These are phyloP conservation scores for Zygnema circumcarinatum DNA, from an alignment of 139 green algal species.

Conservation along the genomic window DNA sequence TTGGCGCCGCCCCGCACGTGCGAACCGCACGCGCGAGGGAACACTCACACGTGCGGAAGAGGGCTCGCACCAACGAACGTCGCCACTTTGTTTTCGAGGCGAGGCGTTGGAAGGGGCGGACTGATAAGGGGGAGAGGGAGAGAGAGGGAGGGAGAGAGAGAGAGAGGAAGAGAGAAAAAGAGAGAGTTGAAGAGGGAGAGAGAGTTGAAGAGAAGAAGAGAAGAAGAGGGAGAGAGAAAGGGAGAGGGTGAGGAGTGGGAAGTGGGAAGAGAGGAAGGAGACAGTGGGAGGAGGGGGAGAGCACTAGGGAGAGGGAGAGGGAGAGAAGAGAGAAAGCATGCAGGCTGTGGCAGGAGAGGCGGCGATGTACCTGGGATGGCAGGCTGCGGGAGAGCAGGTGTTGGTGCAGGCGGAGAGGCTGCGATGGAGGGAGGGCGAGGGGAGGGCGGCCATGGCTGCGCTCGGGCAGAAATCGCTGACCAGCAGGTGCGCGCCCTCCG, in stretches of 20 bases:
- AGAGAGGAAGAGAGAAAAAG: slow-evolving; percentile 25
- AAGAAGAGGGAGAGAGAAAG: slow-evolving; percentile 40
- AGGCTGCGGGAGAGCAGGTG: background rate
- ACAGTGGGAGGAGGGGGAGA: background rate
- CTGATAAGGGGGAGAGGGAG: slow-evolving; percentile 16
- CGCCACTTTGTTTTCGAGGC: no score
- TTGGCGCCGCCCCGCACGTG: no score
- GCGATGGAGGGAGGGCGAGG: no score
- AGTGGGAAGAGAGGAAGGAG: background rate
- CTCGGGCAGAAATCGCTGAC: background rate
- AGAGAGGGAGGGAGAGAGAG: slow-evolving; percentile 16
- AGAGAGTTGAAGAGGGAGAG: slow-evolving; percentile 32
- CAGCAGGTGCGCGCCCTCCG: background rate
- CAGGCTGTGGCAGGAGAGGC: background rate
- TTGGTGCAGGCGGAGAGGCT: no score
- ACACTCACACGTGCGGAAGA: no score
- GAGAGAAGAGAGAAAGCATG: slow-evolving; percentile 34
- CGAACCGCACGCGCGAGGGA: no score
- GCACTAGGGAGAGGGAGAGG: background rate
- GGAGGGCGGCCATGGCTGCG: no score
- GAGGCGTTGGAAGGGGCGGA: background rate
- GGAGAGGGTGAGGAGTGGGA: slow-evolving; percentile 14
- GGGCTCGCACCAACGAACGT: no score
- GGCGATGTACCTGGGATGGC: background rate
- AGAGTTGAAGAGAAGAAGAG: slow-evolving; percentile 37